Percentiles rank a stretch among this genome's conserved stretches.
Evolutionary conservation across 768 basidiomycete genomes (phyloP).

Genomic region (Russula compacta): DNA sequence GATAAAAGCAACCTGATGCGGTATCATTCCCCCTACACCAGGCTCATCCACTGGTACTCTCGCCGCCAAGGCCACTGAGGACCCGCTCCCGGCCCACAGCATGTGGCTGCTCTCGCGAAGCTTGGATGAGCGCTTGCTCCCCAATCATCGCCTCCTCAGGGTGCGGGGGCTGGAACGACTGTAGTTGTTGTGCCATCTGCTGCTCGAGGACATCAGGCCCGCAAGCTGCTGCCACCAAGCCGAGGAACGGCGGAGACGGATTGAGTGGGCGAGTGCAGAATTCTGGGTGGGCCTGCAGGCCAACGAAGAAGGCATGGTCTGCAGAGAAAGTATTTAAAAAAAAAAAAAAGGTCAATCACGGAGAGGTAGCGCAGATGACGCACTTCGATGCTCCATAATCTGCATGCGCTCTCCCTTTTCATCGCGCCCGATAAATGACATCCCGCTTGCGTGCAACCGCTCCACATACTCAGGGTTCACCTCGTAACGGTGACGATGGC

Average conservation of each 20-base stretch:
- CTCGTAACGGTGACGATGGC: conserved; percentile 94
- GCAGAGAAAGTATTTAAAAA: neutral
- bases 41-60: neutral
- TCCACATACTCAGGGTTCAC: conserved; percentile 87
- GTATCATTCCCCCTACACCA: neutral
- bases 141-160: conserved; percentile 65
- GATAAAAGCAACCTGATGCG: neutral
- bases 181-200: conserved; percentile 60
- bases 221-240: conserved; percentile 80
- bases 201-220: conserved; percentile 48
- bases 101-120: conserved; percentile 21
- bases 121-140: conserved; percentile 45
- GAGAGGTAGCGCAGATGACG: conserved; percentile 24
- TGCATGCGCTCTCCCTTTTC: conserved; percentile 98
- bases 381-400: conserved; percentile 77
- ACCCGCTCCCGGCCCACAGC: conserved; percentile 15
- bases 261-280: conserved; percentile 97
- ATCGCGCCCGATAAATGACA: conserved; percentile 81
- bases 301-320: conserved; percentile 95
- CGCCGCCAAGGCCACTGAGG: conserved; percentile 9
- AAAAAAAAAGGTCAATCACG: neutral
- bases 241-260: conserved; percentile 95
- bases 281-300: conserved; percentile 94
- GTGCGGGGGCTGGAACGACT: conserved; percentile 62
- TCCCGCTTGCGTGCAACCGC: conserved; percentile 57